Percentiles rank a stretch among this genome's conserved stretches.
These are phyloP conservation scores for Thermochaetoides dissita DNA, from an alignment of 2,329 filamentous ascomycete genomes.

Conservation along the genomic window DNA sequence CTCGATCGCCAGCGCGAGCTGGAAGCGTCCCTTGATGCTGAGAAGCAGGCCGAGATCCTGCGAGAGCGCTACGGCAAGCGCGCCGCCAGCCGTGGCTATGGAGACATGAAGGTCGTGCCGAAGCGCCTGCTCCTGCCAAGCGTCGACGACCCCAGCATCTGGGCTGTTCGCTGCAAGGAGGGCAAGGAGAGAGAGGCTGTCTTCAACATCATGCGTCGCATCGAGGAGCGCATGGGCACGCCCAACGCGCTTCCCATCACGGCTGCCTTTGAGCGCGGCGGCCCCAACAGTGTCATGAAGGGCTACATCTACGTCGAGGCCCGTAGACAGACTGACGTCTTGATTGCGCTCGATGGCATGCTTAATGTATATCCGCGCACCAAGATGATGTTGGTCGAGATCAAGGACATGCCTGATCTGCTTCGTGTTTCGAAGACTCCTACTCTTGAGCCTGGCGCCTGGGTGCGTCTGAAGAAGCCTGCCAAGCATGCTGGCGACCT, in stretches of 20 bases:
- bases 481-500: conserved; percentile 78
- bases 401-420: conserved; percentile 97
- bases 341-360: conserved; percentile 68
- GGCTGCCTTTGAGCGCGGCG: conserved; percentile 80
- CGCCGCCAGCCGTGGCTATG: conserved; percentile 47
- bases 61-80: conserved; percentile 79
- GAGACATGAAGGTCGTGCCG: conserved; percentile 64
- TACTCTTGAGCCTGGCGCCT: conserved; percentile 71
- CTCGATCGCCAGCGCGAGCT: conserved; percentile 84
- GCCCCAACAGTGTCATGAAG: conserved; percentile 65
- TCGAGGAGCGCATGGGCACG: conserved; percentile 64
- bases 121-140: conserved; percentile 79
- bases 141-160: conserved; percentile 91
- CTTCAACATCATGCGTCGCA: conserved; percentile 73
- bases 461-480: conserved; percentile 73
- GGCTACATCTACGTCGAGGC: conserved; percentile 95
- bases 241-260: conserved; percentile 75
- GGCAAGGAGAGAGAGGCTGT: conserved; percentile 92
- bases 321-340: conserved; percentile 70
- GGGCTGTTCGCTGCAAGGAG: conserved; percentile 83
- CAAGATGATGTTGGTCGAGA: conserved; percentile 77
- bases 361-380: conserved; percentile 80
- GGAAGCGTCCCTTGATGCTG: conserved; percentile 77
- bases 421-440: conserved; percentile 78
- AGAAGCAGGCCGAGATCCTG: conserved; percentile 78